A percentile compares a stretch with the other conserved stretches of the same genome.
These are phyloP conservation scores for Ophiostoma ips DNA, from an alignment of 2,329 filamentous ascomycete genomes.

Conservation along the genomic window DNA sequence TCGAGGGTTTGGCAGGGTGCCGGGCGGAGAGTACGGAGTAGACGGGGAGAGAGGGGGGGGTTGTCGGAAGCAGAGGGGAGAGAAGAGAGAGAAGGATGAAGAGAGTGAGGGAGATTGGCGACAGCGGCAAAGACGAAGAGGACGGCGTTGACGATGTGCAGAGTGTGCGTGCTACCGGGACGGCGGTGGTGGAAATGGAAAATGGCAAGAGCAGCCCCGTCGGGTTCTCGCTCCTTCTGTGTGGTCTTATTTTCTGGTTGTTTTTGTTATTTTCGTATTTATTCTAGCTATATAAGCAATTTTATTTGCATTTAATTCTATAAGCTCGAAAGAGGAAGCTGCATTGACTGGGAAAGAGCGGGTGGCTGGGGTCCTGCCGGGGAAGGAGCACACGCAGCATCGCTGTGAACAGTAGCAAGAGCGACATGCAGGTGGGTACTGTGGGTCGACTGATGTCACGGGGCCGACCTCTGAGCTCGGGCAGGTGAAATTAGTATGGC, in stretches of 20 bases:
- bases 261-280: conserved; percentile 1
- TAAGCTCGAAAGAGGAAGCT: neutral
- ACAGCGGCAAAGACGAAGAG: neutral
- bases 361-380: conserved; percentile 7
- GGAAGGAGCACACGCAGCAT: neutral
- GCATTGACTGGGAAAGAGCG: neutral
- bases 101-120: neutral
- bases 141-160: conserved; percentile 1
- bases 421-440: neutral
- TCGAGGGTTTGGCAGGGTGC: neutral
- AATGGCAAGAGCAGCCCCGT: neutral
- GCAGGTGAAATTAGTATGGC: neutral
- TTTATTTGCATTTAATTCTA: neutral
- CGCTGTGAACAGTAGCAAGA: neutral
- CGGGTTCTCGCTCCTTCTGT: neutral
- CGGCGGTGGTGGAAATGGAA: neutral
- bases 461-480: neutral
- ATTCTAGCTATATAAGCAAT: neutral
- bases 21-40: neutral
- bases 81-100: neutral
- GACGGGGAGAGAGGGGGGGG: neutral
- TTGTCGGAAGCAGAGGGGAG: neutral
- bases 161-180: neutral
- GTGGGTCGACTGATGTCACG: conserved; percentile 10
- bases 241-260: neutral